phyloP scores from a whole-genome alignment of 805 yeast genomes.

The Zygotorulaspora sp. region DNA sequence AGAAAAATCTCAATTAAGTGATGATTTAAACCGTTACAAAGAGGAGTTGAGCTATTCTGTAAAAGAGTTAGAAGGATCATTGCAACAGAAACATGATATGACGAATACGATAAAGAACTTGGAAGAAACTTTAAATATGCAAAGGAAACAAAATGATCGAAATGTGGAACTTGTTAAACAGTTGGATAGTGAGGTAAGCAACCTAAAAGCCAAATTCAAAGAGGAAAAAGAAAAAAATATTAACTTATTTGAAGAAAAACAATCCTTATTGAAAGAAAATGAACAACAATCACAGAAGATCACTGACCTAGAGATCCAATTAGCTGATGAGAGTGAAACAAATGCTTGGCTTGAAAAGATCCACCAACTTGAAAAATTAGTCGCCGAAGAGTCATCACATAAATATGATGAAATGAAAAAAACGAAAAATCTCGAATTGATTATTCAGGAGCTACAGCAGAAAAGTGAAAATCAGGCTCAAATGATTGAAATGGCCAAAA shows the following conservation, averaged over 20 bases:
- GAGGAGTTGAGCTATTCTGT: slow-evolving; percentile 34
- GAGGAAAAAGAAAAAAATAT: slow-evolving; percentile 49
- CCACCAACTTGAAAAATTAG: slow-evolving; percentile 46
- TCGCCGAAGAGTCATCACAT: slow-evolving; percentile 44
- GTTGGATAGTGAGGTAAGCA: slow-evolving; percentile 31
- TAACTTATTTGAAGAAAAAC: slow-evolving; percentile 62
- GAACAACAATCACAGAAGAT: slow-evolving; percentile 46
- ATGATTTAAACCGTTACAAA: slow-evolving; percentile 47
- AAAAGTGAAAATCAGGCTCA: slow-evolving; percentile 48
- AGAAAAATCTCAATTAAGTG: slow-evolving; percentile 59
- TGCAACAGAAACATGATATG: slow-evolving; percentile 24
- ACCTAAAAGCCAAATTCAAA: slow-evolving; percentile 35
- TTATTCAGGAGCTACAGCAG: slow-evolving; percentile 49
- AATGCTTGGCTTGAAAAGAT: slow-evolving; percentile 56
- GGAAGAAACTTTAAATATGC: slow-evolving; percentile 31
- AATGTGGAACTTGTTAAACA: slow-evolving; percentile 37
- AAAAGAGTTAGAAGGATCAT: slow-evolving; percentile 13
- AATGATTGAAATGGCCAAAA: slow-evolving; percentile 49
- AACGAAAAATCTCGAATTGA: slow-evolving; percentile 47
- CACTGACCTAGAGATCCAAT: slow-evolving; percentile 43
- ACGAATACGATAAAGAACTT: slow-evolving; percentile 23
- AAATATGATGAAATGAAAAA: slow-evolving; percentile 51
- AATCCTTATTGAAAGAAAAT: slow-evolving; percentile 54
- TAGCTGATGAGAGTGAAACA: slow-evolving; percentile 49
- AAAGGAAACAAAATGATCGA: slow-evolving; percentile 31